Percentiles rank a stretch among this genome's conserved stretches.
Evolutionary conservation across 192 early-diverging fungal species (phyloP).

Genomic region (Linnemannia zychae): DNA sequence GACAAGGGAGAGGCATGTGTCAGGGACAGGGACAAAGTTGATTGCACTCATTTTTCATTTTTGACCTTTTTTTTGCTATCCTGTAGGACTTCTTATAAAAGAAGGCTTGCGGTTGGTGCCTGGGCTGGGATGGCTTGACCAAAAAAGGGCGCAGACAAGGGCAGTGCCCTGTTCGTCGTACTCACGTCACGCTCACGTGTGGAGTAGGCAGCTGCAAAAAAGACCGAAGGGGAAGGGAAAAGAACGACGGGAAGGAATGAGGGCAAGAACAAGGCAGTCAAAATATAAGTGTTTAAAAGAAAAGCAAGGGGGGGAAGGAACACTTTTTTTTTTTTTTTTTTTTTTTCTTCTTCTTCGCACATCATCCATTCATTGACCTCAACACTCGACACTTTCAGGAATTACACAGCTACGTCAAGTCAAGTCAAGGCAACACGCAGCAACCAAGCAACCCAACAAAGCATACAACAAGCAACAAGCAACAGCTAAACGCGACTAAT

Average conservation of each 20-base stretch:
- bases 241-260: background rate
- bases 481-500: background rate
- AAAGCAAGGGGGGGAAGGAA: background rate
- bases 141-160: no score
- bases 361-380: background rate
- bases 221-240: background rate
- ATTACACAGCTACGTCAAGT: background rate
- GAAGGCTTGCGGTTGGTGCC: background rate
- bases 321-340: background rate
- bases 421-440: background rate
- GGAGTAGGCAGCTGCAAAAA: background rate
- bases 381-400: background rate
- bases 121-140: background rate
- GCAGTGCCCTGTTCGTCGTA: background rate
- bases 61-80: background rate
- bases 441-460: background rate
- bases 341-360: background rate
- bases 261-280: background rate
- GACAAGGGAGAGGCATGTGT: background rate
- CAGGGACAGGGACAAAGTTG: background rate
- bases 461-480: background rate
- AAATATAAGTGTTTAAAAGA: background rate
- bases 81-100: background rate
- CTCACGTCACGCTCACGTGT: slow-evolving; percentile 10
- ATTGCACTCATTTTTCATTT: background rate